Base-by-base conservation (phyloP, 2,329 filamentous ascomycete species). In the Aureobasidium zeae region DNA sequence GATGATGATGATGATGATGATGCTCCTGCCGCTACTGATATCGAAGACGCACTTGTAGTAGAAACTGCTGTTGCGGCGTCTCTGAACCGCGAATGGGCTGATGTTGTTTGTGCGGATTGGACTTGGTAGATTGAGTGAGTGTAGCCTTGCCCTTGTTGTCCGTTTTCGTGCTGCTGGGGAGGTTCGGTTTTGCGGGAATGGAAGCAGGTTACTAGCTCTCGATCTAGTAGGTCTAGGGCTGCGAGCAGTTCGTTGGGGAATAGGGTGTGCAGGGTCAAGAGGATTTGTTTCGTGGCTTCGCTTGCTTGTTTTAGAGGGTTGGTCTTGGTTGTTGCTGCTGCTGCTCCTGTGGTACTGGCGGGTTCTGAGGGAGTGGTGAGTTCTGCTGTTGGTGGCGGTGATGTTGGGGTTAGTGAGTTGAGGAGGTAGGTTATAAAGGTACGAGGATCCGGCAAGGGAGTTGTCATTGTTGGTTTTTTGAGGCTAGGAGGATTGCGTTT, bases 221-320 rank as follows among this genome's bases (percentile, higher is more conserved):
- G 76, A 61, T 98, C 91, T 1, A 98, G 71, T 0, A 96, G 71
- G 61, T 96, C 88, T 2, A 98, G 71, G 0, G 89, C 86, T 2
- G 86, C 84, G 1, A 95, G 77, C 2, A 95, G 66, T 43, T 86
- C 74, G 50, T 77, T 76, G 0, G 87, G 87, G 56, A 93, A 93
- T 11, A 95, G 67, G 24, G 86, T 83, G 64, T 95, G 88, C 0
- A 94, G 73, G 0, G 85, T 86, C 1, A 86, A 67, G n/a, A 94
- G 67, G 12, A 83, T 65, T 36, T 59, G 60, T 52, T 60, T 62
- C 31, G 53, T 46, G 15, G 48, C 17, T 26, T 59, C 50, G 6
- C 55, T 42, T 46, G 53, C 46, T 48, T 46, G 44, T 51, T 45
- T 52, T 13, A 69, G 55, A 8, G 74, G 70, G 52, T 72, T 74